phyloP scores from a whole-genome alignment of 371 early-diverging fungal genomes.

The Entomophthora muscae region DNA sequence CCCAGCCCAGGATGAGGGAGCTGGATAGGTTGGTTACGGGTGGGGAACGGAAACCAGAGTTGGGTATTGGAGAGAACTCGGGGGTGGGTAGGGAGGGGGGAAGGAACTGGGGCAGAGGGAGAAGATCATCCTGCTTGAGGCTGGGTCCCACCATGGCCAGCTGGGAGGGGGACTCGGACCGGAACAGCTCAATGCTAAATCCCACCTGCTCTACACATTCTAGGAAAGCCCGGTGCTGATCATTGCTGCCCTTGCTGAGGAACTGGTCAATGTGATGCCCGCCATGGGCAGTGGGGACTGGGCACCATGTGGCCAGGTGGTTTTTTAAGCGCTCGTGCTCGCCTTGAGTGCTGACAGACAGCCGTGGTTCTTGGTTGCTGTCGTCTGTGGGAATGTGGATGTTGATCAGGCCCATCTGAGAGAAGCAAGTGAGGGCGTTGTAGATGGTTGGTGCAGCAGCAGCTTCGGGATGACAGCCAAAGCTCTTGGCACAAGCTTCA shows the following conservation, averaged over 20 bases:
- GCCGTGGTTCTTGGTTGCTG: neutral
- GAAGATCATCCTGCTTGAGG: too few relatives aligned
- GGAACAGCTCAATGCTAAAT: neutral
- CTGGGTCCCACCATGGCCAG: too few relatives aligned
- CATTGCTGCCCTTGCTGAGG: neutral
- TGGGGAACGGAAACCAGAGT: too few relatives aligned
- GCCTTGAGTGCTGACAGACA: neutral
- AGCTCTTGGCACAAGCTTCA: neutral
- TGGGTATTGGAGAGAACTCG: neutral
- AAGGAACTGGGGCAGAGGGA: too few relatives aligned
- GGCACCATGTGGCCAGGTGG: neutral
- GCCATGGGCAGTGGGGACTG: neutral
- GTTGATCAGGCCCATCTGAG: neutral
- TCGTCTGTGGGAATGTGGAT: neutral
- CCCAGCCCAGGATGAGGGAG: neutral
- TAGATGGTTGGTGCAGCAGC: neutral
- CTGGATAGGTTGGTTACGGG: neutral
- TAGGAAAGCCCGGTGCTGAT: neutral
- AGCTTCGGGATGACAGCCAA: slow-evolving; percentile 3
- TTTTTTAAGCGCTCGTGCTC: neutral
- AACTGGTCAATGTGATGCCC: neutral
- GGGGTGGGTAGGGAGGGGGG: neutral
- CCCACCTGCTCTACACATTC: neutral
- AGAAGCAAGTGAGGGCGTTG: neutral
- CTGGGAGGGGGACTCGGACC: neutral